phyloP scores from a whole-genome alignment of 2,329 filamentous ascomycete species.

The Aspergillus vadensis region DNA sequence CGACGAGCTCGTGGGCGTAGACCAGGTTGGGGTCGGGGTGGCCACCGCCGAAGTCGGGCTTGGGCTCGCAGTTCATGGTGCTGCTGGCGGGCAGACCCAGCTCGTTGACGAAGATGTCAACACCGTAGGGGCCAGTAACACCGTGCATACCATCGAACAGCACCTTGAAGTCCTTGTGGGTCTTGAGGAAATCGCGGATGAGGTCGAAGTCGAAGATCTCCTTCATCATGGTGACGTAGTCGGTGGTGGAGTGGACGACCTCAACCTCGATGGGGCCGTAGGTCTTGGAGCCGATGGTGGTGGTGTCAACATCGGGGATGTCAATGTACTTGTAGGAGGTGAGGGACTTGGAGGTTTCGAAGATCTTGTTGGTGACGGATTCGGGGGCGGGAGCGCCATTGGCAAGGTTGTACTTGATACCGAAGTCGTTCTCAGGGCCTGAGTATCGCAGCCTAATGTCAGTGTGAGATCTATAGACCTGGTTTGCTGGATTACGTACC shows the following conservation, averaged over 20 bases:
- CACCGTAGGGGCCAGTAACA: constrained; percentile 93
- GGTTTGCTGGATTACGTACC: constrained; percentile 58
- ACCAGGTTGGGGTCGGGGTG: constrained; percentile 98
- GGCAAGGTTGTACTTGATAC: constrained; percentile 99
- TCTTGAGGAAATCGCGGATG: constrained; percentile 89
- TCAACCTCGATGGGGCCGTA: constrained; percentile 91
- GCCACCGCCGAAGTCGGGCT: constrained; percentile 93
- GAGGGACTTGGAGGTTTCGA: constrained; percentile 83
- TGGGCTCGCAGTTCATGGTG: constrained; percentile 89
- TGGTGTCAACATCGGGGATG: constrained; percentile 82
- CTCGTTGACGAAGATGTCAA: constrained; percentile 92
- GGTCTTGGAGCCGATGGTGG: constrained; percentile 76
- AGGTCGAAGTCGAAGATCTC: constrained; percentile 97
- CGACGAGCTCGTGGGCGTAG: constrained; percentile 92
- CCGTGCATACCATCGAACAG: constrained; percentile 93
- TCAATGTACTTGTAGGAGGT: constrained; percentile 89
- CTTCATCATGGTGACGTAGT: constrained; percentile 95
- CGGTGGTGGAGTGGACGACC: constrained; percentile 86
- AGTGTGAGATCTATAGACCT: neutral
- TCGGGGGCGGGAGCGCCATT: constrained; percentile 96
- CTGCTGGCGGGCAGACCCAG: constrained; percentile 75
- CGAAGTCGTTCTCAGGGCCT: constrained; percentile 94
- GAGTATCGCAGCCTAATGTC: neutral
- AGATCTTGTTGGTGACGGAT: constrained; percentile 97
- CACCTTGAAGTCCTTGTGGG: constrained; percentile 90